phyloP scores from a whole-genome alignment of 1,139 yeast genomes.

The Chernovozyma sophiae-reginae region DNA sequence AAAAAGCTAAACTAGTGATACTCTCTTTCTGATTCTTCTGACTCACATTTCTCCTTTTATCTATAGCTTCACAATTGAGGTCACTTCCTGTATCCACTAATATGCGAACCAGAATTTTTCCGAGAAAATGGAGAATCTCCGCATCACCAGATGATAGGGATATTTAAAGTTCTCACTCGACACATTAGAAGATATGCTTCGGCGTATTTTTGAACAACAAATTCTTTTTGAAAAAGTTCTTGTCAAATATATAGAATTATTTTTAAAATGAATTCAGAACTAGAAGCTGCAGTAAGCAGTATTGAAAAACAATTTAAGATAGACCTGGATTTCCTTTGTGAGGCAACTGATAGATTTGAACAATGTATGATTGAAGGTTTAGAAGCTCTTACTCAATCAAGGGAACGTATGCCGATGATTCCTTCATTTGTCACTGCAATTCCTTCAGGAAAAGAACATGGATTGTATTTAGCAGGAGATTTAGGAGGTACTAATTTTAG shows the following conservation, averaged over 20 bases:
- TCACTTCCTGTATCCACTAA: too few relatives aligned
- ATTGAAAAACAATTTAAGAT: conserved; percentile 55
- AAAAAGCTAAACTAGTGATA: too few relatives aligned
- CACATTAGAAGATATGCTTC: too few relatives aligned
- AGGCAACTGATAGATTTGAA: conserved; percentile 62
- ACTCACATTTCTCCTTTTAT: too few relatives aligned
- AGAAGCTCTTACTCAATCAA: conserved; percentile 27
- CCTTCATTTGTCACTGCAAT: conserved; percentile 78
- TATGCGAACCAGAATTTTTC: too few relatives aligned
- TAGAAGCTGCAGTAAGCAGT: conserved; percentile 37
- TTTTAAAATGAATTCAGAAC: conserved; percentile 23
- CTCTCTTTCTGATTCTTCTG: too few relatives aligned
- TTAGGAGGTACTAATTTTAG: conserved; percentile 88
- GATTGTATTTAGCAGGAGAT: conserved; percentile 76
- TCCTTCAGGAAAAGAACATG: conserved; percentile 79
- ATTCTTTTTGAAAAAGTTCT: too few relatives aligned
- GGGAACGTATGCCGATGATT: conserved; percentile 74
- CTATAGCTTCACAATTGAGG: too few relatives aligned
- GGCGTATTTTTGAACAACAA: too few relatives aligned
- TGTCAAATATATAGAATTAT: too few relatives aligned
- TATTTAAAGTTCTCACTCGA: too few relatives aligned
- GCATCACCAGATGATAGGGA: background rate
- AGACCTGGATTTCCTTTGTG: conserved; percentile 45
- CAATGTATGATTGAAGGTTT: conserved; percentile 63
- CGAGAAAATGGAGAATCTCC: too few relatives aligned